Percentiles rank a stretch among this genome's conserved stretches.
Conservation (phyloP, 768 basidiomycete genomes). For the Daedaleopsis sinensis region DNA sequence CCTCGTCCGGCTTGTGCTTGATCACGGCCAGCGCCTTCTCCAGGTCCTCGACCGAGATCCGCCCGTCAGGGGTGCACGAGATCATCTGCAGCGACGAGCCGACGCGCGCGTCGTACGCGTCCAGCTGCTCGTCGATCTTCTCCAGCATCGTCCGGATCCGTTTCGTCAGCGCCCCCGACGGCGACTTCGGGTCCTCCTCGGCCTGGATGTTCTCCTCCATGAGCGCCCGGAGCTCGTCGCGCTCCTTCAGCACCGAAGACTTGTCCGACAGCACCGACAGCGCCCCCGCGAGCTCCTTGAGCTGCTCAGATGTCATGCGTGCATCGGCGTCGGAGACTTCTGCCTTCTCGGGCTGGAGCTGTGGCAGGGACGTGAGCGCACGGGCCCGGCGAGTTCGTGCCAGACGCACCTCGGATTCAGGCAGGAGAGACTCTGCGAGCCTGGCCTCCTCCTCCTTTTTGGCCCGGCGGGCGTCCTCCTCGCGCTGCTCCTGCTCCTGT, state of each 20-base stretch:
- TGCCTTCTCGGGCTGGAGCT: constrained; percentile 66
- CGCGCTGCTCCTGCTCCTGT: constrained; percentile 96
- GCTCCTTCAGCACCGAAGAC: constrained; percentile 94
- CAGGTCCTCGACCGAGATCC: constrained; percentile 87
- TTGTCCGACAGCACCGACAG: constrained; percentile 89
- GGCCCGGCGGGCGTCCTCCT: constrained; percentile 87
- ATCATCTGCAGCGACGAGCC: constrained; percentile 86
- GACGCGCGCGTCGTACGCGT: constrained; percentile 89
- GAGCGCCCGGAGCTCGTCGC: constrained; percentile 85
- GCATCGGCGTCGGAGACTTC: constrained; percentile 54
- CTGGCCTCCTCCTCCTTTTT: constrained; percentile 77
- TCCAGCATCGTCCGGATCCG: constrained; percentile 94
- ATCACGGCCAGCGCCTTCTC: constrained; percentile 91
- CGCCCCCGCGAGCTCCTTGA: constrained; percentile 92
- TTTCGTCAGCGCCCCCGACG: constrained; percentile 87
- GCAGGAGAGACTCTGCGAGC: constrained; percentile 79
- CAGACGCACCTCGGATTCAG: constrained; percentile 76
- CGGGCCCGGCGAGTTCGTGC: too few relatives aligned
- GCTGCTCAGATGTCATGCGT: constrained; percentile 97
- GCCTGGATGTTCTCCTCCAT: constrained; percentile 93
- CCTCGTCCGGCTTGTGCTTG: constrained; percentile 90
- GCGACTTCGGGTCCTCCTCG: constrained; percentile 87
- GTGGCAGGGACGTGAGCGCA: background rate
- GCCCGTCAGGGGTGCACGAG: constrained; percentile 81
- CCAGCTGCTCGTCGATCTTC: constrained; percentile 91